These are phyloP conservation scores for Mimosa pudica DNA, from an alignment of 306 rosid genomes.

Conservation along the genomic window DNA sequence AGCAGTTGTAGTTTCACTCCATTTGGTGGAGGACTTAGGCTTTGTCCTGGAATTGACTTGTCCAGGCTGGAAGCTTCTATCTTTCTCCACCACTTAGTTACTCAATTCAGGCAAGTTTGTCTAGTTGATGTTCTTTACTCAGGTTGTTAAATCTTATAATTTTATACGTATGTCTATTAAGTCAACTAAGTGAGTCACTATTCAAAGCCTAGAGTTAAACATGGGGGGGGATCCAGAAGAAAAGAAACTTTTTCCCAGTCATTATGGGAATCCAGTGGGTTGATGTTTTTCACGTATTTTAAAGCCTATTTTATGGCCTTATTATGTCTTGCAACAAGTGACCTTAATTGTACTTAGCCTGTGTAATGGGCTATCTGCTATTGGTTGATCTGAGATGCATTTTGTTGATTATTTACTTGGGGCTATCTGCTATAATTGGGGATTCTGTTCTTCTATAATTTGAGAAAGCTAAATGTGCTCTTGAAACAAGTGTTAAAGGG, in stretches of 20 bases:
- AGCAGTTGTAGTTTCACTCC: conserved; percentile 81
- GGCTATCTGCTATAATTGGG: no score
- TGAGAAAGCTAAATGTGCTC: no score
- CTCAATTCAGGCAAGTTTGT: conserved; percentile 70
- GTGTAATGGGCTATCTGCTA: no score
- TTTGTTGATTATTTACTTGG: no score
- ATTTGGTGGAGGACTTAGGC: conserved; percentile 95
- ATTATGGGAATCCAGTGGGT: not conserved
- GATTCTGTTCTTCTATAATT: no score
- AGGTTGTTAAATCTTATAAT: not conserved
- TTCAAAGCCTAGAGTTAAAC: conserved; percentile 1
- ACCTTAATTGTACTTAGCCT: no score
- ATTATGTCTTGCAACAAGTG: no score
- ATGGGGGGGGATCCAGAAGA: not conserved
- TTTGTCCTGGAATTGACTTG: conserved; percentile 94
- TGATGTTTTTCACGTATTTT: no score
- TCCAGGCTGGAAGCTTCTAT: conserved; percentile 91
- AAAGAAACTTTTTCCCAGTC: not conserved
- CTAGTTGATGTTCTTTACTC: not conserved
- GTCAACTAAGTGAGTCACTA: conserved; percentile 23
- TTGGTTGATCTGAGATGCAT: no score
- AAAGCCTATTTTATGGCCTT: no score
- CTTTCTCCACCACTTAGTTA: conserved; percentile 82
- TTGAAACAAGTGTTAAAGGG: no score
- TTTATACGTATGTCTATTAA: conserved; percentile 2